Evolutionary conservation across 2,329 filamentous ascomycete genomes (phyloP).

Genomic region (Aspergillus hortae): DNA sequence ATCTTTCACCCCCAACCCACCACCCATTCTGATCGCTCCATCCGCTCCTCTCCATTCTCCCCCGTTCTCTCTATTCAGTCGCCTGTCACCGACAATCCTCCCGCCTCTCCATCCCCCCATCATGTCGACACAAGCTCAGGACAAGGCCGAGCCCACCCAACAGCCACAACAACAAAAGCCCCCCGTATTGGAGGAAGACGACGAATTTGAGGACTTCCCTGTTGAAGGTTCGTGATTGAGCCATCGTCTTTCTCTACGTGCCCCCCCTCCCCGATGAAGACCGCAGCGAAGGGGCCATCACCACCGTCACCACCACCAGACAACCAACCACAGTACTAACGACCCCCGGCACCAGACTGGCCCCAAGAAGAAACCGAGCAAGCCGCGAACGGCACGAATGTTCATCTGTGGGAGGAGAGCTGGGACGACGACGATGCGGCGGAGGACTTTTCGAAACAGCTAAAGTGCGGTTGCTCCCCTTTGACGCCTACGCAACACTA

Average conservation of each 20-base stretch:
- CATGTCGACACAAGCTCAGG: slow-evolving; percentile 45
- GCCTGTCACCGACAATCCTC: neutral
- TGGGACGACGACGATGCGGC: slow-evolving; percentile 98
- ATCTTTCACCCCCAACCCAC: neutral
- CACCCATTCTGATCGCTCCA: neutral
- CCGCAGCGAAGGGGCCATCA: neutral
- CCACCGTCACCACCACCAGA: slow-evolving; percentile 7
- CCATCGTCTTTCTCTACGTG: neutral
- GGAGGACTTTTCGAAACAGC: slow-evolving; percentile 91
- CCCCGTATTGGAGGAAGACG: slow-evolving; percentile 84
- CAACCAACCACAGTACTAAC: neutral
- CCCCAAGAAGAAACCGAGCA: slow-evolving; percentile 80
- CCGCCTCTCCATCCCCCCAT: slow-evolving; percentile 14
- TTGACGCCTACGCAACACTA: neutral
- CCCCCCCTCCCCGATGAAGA: neutral
- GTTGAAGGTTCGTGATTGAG: slow-evolving; percentile 69
- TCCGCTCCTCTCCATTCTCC: neutral
- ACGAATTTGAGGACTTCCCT: slow-evolving; percentile 98
- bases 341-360: slow-evolving; percentile 65
- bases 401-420: slow-evolving; percentile 97
- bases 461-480: slow-evolving; percentile 64
- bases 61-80: neutral
- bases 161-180: slow-evolving; percentile 60
- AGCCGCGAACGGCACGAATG: slow-evolving; percentile 56
- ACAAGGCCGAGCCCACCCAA: slow-evolving; percentile 36